Conservation (phyloP, 2,329 filamentous ascomycete genomes). For the Penicillium hordei region DNA sequence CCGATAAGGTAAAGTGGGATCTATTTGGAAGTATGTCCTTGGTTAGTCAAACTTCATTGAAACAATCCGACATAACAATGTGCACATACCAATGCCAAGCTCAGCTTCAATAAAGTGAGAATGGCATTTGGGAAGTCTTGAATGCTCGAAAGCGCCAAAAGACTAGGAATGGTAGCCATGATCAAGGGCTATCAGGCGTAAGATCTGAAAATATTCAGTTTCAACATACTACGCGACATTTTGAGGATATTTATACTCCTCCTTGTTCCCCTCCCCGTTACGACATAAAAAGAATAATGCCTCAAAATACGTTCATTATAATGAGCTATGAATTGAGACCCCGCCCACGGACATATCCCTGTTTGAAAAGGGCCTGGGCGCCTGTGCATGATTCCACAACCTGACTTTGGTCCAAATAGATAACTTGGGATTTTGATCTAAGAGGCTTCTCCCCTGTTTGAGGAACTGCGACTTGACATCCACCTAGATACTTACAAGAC, state of each 20-base stretch:
- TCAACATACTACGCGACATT: neutral
- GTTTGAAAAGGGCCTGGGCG: neutral
- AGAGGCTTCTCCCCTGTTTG: too few species aligned
- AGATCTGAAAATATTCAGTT: neutral
- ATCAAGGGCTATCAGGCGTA: neutral
- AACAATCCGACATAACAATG: neutral
- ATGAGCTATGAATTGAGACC: neutral
- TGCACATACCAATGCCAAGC: neutral
- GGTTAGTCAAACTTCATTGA: neutral
- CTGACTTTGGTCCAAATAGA: neutral
- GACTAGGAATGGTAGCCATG: neutral
- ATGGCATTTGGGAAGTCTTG: neutral
- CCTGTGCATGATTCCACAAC: neutral
- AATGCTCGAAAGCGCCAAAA: neutral
- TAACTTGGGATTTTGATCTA: neutral
- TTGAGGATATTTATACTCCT: conserved; percentile 3
- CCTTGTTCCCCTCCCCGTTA: neutral
- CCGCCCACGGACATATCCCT: neutral
- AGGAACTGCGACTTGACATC: neutral
- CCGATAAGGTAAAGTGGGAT: conserved; percentile 6
- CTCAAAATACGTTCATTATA: neutral
- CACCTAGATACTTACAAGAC: neutral
- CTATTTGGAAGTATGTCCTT: neutral
- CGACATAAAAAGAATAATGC: neutral
- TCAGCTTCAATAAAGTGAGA: neutral